Base-by-base conservation (phyloP, 1,284 basidiomycete genomes). In the Somion occarium region DNA sequence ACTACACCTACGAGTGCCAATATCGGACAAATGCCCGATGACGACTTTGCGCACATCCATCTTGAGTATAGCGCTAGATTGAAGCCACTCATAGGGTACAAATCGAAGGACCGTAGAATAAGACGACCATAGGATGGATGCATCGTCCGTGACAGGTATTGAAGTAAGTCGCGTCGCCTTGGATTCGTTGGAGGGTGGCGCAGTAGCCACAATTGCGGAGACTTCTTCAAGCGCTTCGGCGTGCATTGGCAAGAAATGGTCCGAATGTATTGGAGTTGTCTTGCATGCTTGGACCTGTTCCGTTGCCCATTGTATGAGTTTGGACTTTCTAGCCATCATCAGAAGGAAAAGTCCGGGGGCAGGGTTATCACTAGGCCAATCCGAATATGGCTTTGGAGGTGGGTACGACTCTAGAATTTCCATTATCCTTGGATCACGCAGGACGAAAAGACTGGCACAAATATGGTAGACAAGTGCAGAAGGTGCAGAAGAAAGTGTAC, bases 281-380 rank as follows among this genome's bases (percentile, higher is more conserved):
- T 66, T 72, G 54, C 67, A 76, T 48, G 61, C 66, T 23, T 64
- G 56, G 7, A 70, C 63, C 50, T 82, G 80, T 24, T 64, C 61
- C 48, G 67, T 67, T 0, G 85, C 82, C 84, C 88, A 91, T 11
- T 67, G 67, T 44, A 86, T 75, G 27, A 88, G 67, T 2, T 68
- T 64, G 7, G 62, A 55, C 7, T 73, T 67, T 42, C 75, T 67
- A 54, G 82, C 74, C 46, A 86, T 69, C 22, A 83, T 66, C 19
- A 91, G 72, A 11, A 83, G 63, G 48, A 90, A 70, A 15, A 89
- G 55, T 1, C 82, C 83, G 1, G 82, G 72, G 19, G 83, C 79
- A 30, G 82, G 67, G 23, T 75, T 68, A 44, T 81, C 75, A 2
- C 65, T 66, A n/a, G 85, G 82, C 82, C 83, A 88, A 3, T 61